Conservation (phyloP, 306 rosid species). For the Ziziphus jujuba region DNA sequence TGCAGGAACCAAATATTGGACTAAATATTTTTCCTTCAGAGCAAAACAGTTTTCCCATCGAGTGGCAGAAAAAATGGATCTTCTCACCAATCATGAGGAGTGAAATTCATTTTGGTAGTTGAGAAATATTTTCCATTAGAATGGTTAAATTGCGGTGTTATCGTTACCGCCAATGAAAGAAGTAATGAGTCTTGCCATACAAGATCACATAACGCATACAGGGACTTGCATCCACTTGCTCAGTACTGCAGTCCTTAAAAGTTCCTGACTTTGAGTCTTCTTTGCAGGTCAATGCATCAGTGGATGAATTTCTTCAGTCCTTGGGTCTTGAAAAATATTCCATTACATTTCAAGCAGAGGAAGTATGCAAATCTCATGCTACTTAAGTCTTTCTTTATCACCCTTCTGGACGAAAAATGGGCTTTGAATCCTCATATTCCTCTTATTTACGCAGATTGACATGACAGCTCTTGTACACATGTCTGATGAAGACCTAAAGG, state of each 20-base stretch:
- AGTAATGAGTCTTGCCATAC: not conserved
- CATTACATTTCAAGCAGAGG: conserved; percentile 96
- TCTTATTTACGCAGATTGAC: conserved; percentile 72
- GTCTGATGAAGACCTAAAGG: conserved; percentile 99
- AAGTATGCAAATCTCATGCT: conserved; percentile 49
- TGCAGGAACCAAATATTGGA: no score
- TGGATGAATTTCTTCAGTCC: conserved; percentile 80
- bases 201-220: not conserved
- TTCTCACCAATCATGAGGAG: no score
- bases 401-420: not conserved
- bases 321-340: conserved; percentile 94
- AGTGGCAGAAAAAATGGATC: no score
- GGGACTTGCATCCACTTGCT: not conserved
- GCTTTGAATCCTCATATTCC: conserved; percentile 16
- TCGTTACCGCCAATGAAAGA: not conserved
- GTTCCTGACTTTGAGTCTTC: conserved; percentile 25
- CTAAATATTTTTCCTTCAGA: no score
- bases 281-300: conserved; percentile 66
- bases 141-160: not conserved
- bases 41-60: no score
- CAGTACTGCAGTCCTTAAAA: not conserved
- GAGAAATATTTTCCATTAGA: no score
- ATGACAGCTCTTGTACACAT: conserved; percentile 95
- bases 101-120: no score
- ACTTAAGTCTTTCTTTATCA: conserved; percentile 1